Evolutionary conservation across 352 stramenopile species (phyloP), one percentile per base, ranked within the genome.

Genomic region (Paralagenidium karlingii): DNA sequence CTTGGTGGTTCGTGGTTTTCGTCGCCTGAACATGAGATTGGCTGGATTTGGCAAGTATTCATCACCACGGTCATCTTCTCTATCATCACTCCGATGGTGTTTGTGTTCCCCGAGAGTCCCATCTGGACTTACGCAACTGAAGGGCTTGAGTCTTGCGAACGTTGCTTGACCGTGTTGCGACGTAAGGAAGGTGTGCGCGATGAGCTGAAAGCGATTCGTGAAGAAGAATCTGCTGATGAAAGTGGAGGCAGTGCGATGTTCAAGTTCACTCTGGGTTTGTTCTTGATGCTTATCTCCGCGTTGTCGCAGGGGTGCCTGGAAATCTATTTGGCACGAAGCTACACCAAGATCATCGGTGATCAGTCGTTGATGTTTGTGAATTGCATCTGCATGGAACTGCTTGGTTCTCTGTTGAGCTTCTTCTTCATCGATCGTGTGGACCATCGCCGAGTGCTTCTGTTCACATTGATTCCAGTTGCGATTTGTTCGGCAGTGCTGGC

Each of bases 351-450:
- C 3, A 47, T 70, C 38, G 64, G 56, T 5, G 53, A 78, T 19
- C 49, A 68, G 38, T 49, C 62, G 20, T 38, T 62, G 15, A 56
- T 77, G 28, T 80, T 76, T 25, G 63, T 80, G 26, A 79, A 74
- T 49, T 60, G 45, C 9, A 58, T 81, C 41, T 44, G 58, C 15
- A 44, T 87, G 24, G 62, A 87, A 44, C 38, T 76, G n/a, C 47
- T 53, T 2, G 73, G 73, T 34, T 59, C 68, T 4, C 40, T 71
- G 3, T 51, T 87, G 12, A 63, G 67, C 40, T 78, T 87, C 48
- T 87, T 87, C 53, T 74, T 82, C 53, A 82, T 87, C 24, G 73
- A 87, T 54, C 75, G 76, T 43, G 41, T 82, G 18, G 69, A 82
- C 44, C 70, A 84, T 61, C 75, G 76, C 49, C 74, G 58, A 5